phyloP scores from a whole-genome alignment of 176 grass and related monocot species.

The Ananas comosus region DNA sequence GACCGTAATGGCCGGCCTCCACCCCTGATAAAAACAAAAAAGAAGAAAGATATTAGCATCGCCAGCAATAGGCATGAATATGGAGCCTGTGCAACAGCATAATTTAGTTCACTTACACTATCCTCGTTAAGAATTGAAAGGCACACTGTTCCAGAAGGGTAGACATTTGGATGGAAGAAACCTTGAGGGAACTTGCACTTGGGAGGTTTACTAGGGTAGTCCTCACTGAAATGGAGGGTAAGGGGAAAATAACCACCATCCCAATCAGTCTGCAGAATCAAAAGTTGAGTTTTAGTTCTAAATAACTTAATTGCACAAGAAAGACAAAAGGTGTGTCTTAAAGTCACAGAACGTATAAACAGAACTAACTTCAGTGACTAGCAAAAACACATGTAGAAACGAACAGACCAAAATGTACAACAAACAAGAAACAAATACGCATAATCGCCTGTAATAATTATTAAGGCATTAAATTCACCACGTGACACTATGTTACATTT shows the following conservation, averaged over 20 bases:
- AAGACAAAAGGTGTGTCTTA: neutral
- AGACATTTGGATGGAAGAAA: constrained; percentile 76
- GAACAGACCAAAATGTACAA: no score
- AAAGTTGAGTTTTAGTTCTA: neutral
- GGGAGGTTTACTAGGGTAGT: constrained; percentile 72
- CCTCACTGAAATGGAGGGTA: constrained; percentile 57
- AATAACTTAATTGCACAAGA: neutral
- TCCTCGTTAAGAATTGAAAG: constrained; percentile 70
- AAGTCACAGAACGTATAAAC: no score
- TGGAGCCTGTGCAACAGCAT: neutral
- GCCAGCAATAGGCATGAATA: constrained; percentile 2
- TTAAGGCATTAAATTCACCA: no score
- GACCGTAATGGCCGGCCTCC: constrained; percentile 80
- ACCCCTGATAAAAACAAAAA: constrained; percentile 33
- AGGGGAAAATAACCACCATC: constrained; percentile 61
- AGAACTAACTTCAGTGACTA: no score
- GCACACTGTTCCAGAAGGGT: constrained; percentile 72
- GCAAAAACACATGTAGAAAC: no score
- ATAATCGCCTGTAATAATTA: no score
- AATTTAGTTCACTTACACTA: constrained; percentile 32
- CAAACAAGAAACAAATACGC: no score
- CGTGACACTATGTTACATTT: no score
- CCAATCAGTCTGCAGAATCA: constrained; percentile 53
- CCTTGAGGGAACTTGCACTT: constrained; percentile 68
- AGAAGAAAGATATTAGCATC: neutral